Evolutionary conservation across 495 filamentous ascomycete species (phyloP).

Genomic region (Sabuloglossum arenarium): DNA sequence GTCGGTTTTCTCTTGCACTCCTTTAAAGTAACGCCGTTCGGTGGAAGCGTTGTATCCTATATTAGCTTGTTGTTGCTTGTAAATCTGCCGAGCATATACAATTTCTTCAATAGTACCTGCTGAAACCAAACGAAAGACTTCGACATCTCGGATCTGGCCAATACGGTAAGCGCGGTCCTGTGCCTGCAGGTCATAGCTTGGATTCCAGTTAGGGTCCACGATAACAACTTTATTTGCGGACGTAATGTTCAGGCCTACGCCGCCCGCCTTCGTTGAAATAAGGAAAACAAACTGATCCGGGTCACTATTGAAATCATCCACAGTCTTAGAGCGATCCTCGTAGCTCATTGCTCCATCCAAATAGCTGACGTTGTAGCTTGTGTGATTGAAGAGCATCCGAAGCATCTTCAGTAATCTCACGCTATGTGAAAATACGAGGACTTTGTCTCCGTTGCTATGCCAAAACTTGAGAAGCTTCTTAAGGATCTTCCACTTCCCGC

Average conservation of each 20-base stretch:
- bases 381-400: slow-evolving; percentile 67
- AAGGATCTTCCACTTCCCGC: slow-evolving; percentile 91
- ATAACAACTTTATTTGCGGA: slow-evolving; percentile 97
- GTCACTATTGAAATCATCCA: slow-evolving; percentile 86
- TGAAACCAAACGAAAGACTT: slow-evolving; percentile 87
- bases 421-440: slow-evolving; percentile 78
- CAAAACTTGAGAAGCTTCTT: slow-evolving; percentile 75
- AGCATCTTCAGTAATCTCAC: slow-evolving; percentile 75
- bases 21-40: slow-evolving; percentile 89
- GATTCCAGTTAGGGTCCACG: slow-evolving; percentile 96
- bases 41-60: slow-evolving; percentile 88
- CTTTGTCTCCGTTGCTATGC: slow-evolving; percentile 80
- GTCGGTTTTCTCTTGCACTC: slow-evolving; percentile 63
- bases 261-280: slow-evolving; percentile 84
- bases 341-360: slow-evolving; percentile 77
- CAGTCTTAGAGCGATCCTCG: slow-evolving; percentile 53
- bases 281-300: slow-evolving; percentile 82
- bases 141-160: slow-evolving; percentile 79
- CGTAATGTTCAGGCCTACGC: slow-evolving; percentile 84
- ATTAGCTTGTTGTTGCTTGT: slow-evolving; percentile 97
- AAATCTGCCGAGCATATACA: slow-evolving; percentile 91
- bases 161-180: slow-evolving; percentile 96
- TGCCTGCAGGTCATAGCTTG: slow-evolving; percentile 78
- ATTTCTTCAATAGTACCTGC: slow-evolving; percentile 94
- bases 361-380: slow-evolving; percentile 80